These are phyloP conservation scores for Oxyria digyna DNA, from an alignment of 148 eudicot genomes.

Conservation along the genomic window DNA sequence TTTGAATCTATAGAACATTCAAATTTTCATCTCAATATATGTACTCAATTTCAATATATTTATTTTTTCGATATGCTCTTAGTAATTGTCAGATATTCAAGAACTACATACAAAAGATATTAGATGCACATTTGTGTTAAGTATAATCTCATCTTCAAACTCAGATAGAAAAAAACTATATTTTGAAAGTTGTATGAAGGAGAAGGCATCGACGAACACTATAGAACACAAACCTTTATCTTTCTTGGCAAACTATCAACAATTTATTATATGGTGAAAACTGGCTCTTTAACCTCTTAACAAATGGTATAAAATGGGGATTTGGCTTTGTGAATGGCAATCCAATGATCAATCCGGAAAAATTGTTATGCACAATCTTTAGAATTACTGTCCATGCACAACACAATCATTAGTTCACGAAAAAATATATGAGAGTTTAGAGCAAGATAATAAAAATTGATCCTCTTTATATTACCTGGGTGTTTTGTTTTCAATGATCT, in stretches of 20 bases:
- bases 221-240: constrained; percentile 53
- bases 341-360: constrained; percentile 79
- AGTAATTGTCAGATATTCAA: too few species aligned
- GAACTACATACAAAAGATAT: too few species aligned
- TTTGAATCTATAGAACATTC: too few species aligned
- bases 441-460: constrained; percentile 3
- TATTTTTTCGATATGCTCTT: too few species aligned
- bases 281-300: constrained; percentile 61
- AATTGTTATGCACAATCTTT: constrained; percentile 75
- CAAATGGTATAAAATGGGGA: constrained; percentile 72
- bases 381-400: constrained; percentile 63
- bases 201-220: too few species aligned
- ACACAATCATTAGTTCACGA: background rate
- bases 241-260: constrained; percentile 85
- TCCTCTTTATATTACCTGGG: constrained; percentile 35
- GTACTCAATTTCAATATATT: too few species aligned
- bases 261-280: constrained; percentile 71
- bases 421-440: background rate
- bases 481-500: constrained; percentile 77
- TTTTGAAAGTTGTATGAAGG: too few species aligned
- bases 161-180: too few species aligned
- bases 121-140: too few species aligned
- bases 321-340: constrained; percentile 80
- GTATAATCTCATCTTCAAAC: too few species aligned
- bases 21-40: too few species aligned